Base-by-base conservation (phyloP, 164 flowering plant genomes). In the Taxillus chinensis region DNA sequence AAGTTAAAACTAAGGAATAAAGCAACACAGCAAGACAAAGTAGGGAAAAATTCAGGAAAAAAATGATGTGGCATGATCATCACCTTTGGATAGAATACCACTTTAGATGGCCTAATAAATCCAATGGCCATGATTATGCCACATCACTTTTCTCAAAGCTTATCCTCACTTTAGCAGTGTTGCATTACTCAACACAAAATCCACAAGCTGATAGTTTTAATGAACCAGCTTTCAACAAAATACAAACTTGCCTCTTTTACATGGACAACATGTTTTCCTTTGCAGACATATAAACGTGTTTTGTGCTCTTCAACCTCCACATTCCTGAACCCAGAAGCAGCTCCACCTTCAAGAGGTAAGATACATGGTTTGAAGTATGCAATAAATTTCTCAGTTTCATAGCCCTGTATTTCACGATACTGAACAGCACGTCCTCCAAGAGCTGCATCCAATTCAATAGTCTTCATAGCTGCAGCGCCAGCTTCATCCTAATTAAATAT, bases 391-490 rank as follows among this genome's bases (percentile, higher is more conserved):
- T 87, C 99, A 2, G 96, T 83, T 78, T 95, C 99, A 70, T 91
- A 89, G 62, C 99, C 98, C 78, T 95, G 99, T 37, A 89, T 84
- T 83, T 95, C 99, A 65, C 99, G 82, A 78, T 95, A 95, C 70
- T 95, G 99, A 68, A 95, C 99, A 58, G 99, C 99, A 70, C 98
- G 96, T 41, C 99, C 99, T 49, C 99, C 99, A 64, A 95, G 87
- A 62, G 97, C 89, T 64, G 98, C 97, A 89, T 95, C 99, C 59
- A 95, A 68, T 76, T 95, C 99, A 70, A 95, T 84, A 57, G 98
- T 91, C 76, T 91, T 95, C 67, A 89, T 76, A 53, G 99, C 96
- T 62, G 96, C 98, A 39, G 92, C 68, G 68, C 98, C 98, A 67
- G 98, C 86, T 83, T 95, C 97, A 81, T 95, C 99, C 98, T 95